Conservation (phyloP, 257 asterid species). For the Vinca minor region DNA sequence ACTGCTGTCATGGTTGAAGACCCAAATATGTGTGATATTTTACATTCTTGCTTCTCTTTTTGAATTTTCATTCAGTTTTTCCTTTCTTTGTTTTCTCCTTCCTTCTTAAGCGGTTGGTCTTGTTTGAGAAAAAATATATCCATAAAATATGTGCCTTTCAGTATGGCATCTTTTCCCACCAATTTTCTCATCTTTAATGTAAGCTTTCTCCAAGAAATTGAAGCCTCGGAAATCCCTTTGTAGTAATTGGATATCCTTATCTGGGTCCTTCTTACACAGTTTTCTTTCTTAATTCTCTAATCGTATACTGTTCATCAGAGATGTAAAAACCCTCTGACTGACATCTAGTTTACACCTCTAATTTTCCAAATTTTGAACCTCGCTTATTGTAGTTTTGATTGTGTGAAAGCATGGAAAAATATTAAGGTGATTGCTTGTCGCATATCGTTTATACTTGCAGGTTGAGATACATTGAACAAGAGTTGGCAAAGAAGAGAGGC, state of each 20-base stretch:
- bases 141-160: not conserved
- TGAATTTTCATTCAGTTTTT: not conserved
- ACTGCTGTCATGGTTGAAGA: conserved; percentile 98
- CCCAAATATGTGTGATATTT: conserved; percentile 59
- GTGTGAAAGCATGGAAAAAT: not conserved
- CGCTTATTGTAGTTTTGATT: not conserved
- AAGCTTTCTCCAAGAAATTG: not conserved
- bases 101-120: not conserved
- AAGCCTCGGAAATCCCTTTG: not conserved
- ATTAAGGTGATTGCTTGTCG: not conserved
- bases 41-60: conserved; percentile 4
- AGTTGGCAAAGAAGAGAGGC: conserved; percentile 86
- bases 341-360: too few relatives aligned
- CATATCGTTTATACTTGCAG: conserved; percentile 28
- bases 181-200: not conserved
- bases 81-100: not conserved
- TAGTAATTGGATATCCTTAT: not conserved
- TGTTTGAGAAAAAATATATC: not conserved
- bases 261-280: not conserved
- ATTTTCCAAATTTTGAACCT: not conserved
- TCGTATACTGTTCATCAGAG: not conserved
- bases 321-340: not conserved
- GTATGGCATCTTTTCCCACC: not conserved
- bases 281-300: not conserved
- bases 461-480: conserved; percentile 86